Conservation (phyloP, 768 basidiomycete species). For the Hericium rajendrae region DNA sequence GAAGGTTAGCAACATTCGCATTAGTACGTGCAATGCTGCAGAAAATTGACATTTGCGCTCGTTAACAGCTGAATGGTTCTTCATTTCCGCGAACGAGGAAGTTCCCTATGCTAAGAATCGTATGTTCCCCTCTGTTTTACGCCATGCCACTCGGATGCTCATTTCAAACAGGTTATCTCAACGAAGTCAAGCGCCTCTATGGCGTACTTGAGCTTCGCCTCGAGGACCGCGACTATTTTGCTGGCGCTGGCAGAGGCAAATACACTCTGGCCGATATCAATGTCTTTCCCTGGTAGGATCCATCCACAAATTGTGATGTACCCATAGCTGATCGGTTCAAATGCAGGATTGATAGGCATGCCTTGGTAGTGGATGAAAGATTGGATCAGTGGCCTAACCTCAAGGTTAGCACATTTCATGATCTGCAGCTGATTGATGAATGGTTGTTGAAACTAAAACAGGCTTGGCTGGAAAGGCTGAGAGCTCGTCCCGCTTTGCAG, state of each 20-base stretch:
- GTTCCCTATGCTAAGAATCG: constrained; percentile 62
- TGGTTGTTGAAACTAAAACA: constrained; percentile 3
- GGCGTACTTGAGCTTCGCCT: constrained; percentile 73
- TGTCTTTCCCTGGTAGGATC: constrained; percentile 57
- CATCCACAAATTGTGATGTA: too few relatives aligned
- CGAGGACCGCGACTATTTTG: constrained; percentile 67
- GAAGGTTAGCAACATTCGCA: constrained; percentile 28
- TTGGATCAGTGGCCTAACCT: constrained; percentile 63
- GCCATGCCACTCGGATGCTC: constrained; percentile 1
- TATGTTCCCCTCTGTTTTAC: constrained; percentile 18
- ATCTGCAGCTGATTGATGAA: neutral
- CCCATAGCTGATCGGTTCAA: too few relatives aligned
- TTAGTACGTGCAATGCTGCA: neutral
- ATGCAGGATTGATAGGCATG: constrained; percentile 51
- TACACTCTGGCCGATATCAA: constrained; percentile 70
- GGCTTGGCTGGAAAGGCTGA: constrained; percentile 34
- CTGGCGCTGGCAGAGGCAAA: constrained; percentile 58
- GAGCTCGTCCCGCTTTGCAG: constrained; percentile 24
- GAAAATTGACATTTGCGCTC: neutral
- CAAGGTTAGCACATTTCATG: constrained; percentile 28
- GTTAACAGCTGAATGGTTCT: constrained; percentile 57
- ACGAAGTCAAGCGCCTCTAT: constrained; percentile 82
- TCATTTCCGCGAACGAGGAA: constrained; percentile 51
- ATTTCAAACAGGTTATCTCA: constrained; percentile 48
- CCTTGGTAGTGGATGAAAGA: constrained; percentile 37